Base-by-base conservation (phyloP, 306 rosid species). In the Hippophae rhamnoides region DNA sequence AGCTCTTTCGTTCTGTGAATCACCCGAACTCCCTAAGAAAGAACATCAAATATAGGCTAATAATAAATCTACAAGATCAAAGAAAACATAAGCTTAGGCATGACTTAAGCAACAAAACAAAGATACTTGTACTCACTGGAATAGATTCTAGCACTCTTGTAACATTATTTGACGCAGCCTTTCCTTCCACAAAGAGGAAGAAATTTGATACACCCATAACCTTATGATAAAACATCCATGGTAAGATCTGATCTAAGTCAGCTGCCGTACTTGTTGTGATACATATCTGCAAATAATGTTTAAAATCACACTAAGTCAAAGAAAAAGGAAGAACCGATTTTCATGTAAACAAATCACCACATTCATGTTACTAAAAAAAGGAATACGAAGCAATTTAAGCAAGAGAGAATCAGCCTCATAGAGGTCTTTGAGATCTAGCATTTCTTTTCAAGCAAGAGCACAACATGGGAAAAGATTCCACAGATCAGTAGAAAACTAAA, bases 221-320 rank as follows among this genome's bases (percentile, higher is more conserved):
- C 80, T 92, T 88, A 68, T 92, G 99, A 73, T 83, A 92, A 72
- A 88, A 92, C 99, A 92, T 92, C 96, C 99, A 92, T 2, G 95
- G 99, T 47, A 92, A 75, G 67, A 92, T 92, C 86, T 92, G 99
- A 57, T 92, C 96, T 54, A 92, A 84, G 68, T 96, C 95, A 10
- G 90, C 99, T 2, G 99, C 78, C 1, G 96, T 92, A 73, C 95
- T 88, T 13, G 86, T 80, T 0, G 95, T 88, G 61, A 92, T 77
- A 79, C 96, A 78, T 69, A 92, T 92, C 96, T 92, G 74, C 64
- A 66, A 7, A 61, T 63, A 55, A 60, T 50, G 60, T 56, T 43
- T 62, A 73, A 79, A 57, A 71, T 9, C 6, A 23, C 43, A 51
- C 25, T 10, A 45, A 51, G 5, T 56, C 27, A 51, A 13, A 7